Conservation (phyloP, 345 rosid genomes). For the Turritis glabra region DNA sequence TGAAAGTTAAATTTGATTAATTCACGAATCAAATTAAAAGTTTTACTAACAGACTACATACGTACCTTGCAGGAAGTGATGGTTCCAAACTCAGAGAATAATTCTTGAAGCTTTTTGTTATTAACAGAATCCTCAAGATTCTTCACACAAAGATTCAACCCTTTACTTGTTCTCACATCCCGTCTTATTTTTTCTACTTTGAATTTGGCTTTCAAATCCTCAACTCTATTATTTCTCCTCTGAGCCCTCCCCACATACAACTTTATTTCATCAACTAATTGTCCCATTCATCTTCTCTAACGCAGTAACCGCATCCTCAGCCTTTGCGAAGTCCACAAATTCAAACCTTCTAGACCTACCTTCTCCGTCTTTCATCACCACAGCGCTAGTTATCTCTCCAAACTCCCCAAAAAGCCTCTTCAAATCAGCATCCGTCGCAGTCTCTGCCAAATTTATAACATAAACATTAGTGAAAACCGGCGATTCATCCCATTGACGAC, state of each 20-base stretch:
- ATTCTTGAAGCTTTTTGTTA: slow-evolving; percentile 42
- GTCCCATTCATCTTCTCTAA: slow-evolving; percentile 51
- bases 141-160: slow-evolving; percentile 63
- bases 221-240: slow-evolving; percentile 52
- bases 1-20: not conserved
- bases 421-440: slow-evolving; percentile 46
- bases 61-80: slow-evolving; percentile 53
- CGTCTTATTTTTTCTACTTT: slow-evolving; percentile 6
- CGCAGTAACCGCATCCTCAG: slow-evolving; percentile 53
- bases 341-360: slow-evolving; percentile 69
- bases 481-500: slow-evolving; percentile 19
- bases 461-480: slow-evolving; percentile 58
- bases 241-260: slow-evolving; percentile 64
- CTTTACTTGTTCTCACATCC: slow-evolving; percentile 6
- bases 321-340: slow-evolving; percentile 52
- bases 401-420: slow-evolving; percentile 44
- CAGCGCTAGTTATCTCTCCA: slow-evolving; percentile 51
- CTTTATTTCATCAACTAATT: slow-evolving; percentile 37
- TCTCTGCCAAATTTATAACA: slow-evolving; percentile 50
- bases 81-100: slow-evolving; percentile 49
- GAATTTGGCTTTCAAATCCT: slow-evolving; percentile 32
- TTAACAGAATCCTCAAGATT: slow-evolving; percentile 46
- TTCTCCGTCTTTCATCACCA: slow-evolving; percentile 48
- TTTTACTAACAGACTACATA: not conserved
- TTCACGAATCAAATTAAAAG: not conserved